These are phyloP conservation scores for Naganishia vishniacii DNA, from an alignment of 768 basidiomycete genomes.

Conservation along the genomic window DNA sequence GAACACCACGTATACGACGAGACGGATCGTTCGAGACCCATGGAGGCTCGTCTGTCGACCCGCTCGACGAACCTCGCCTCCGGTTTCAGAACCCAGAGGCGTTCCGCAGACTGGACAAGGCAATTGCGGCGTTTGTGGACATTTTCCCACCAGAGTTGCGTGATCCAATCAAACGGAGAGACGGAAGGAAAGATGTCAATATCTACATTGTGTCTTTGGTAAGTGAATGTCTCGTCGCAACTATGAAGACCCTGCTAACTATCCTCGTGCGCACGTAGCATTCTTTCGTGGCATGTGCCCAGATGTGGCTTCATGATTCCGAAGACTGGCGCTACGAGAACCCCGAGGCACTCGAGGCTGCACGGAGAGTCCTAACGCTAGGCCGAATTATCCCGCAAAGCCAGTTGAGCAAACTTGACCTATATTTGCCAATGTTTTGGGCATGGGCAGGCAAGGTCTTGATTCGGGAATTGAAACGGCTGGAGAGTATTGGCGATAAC, in stretches of 20 bases:
- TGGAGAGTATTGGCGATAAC: constrained; percentile 7
- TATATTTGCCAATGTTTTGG: constrained; percentile 20
- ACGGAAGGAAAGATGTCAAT: constrained; percentile 5
- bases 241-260: background rate
- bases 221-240: background rate
- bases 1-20: background rate
- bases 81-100: constrained; percentile 1
- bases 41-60: background rate
- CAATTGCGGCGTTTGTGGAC: constrained; percentile 15
- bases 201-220: constrained; percentile 11
- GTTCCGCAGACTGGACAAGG: constrained; percentile 19
- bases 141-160: constrained; percentile 18
- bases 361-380: constrained; percentile 16
- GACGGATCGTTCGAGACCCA: background rate
- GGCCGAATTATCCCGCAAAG: constrained; percentile 15
- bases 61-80: background rate
- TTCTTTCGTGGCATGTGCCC: constrained; percentile 5
- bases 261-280: background rate
- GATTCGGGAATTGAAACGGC: constrained; percentile 22
- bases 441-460: constrained; percentile 21
- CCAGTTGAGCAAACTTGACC: constrained; percentile 8
- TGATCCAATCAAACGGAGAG: constrained; percentile 15
- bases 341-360: constrained; percentile 18
- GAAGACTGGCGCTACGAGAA: constrained; percentile 21
- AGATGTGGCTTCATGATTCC: constrained; percentile 23